Conservation (phyloP, 257 asterid genomes). For the Lycium barbarum region DNA sequence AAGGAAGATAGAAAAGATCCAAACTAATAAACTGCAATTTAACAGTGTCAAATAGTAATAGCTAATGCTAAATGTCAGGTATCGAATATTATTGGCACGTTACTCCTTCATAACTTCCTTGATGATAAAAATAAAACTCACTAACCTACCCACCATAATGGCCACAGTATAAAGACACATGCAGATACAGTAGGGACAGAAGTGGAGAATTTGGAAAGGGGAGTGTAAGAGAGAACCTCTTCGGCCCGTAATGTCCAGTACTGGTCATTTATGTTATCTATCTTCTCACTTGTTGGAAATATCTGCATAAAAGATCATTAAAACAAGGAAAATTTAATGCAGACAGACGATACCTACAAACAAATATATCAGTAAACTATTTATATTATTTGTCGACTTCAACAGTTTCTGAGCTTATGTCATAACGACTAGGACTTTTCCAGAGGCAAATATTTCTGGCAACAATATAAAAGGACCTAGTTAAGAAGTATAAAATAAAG, state of each 20-base stretch:
- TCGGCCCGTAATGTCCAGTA: conserved; percentile 24
- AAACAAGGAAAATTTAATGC: background rate
- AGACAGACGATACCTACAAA: background rate
- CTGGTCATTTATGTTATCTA: conserved; percentile 29
- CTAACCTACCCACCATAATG: background rate
- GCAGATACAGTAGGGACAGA: background rate
- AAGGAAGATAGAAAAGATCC: conserved; percentile 6
- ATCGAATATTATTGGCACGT: background rate
- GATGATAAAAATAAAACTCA: background rate
- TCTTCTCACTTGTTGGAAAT: conserved; percentile 20
- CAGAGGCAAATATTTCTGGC: conserved; percentile 4
- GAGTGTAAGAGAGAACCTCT: conserved; percentile 21
- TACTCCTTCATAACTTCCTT: background rate
- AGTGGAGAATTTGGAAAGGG: background rate
- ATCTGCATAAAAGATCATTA: conserved; percentile 10
- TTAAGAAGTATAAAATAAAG: background rate
- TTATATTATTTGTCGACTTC: background rate
- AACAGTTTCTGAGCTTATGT: background rate
- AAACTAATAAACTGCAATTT: background rate
- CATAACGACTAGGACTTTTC: background rate
- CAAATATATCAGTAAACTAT: background rate
- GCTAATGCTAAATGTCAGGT: background rate
- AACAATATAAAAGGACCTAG: background rate
- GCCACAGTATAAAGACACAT: conserved; percentile 18
- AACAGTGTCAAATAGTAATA: background rate